phyloP scores from a whole-genome alignment of 2,329 filamentous ascomycete genomes.

The Teratosphaeria epicoccoides region DNA sequence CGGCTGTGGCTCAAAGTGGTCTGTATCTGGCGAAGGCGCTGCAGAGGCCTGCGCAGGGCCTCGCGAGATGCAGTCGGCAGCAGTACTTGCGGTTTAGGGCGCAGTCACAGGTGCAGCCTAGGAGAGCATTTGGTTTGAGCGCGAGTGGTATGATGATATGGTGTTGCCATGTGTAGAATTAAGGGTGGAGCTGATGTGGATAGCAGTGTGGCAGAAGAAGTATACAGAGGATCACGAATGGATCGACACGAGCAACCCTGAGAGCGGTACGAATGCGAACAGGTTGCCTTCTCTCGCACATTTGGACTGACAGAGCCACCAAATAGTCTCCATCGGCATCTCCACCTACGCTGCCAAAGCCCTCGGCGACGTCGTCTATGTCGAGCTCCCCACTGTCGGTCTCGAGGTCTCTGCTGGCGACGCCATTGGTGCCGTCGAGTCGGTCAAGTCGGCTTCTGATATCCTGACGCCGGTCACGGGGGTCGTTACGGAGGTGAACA shows the following conservation, averaged over 20 bases:
- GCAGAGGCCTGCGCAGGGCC: conserved; percentile 8
- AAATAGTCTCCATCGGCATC: conserved; percentile 62
- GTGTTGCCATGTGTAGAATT: not conserved
- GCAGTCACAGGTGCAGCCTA: conserved; percentile 9
- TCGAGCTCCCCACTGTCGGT: conserved; percentile 73
- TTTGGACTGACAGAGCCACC: conserved; percentile 4
- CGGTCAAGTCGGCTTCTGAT: conserved; percentile 95
- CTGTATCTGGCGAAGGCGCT: conserved; percentile 10
- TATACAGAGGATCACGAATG: conserved; percentile 98
- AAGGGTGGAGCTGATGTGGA: not conserved
- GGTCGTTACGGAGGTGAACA: conserved; percentile 65
- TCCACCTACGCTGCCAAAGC: conserved; percentile 83
- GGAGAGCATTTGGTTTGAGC: conserved; percentile 19
- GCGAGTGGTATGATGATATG: conserved; percentile 14
- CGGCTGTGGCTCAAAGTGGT: conserved; percentile 8
- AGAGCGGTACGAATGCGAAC: conserved; percentile 49
- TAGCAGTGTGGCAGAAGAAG: conserved; percentile 56
- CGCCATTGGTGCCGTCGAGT: conserved; percentile 87
- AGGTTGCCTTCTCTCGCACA: too few relatives aligned
- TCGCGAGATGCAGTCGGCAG: conserved; percentile 18
- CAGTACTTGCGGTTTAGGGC: conserved; percentile 18
- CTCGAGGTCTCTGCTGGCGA: conserved; percentile 65
- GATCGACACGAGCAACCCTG: conserved; percentile 78
- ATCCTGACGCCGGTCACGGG: conserved; percentile 83
- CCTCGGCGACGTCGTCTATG: conserved; percentile 93